phyloP scores from a whole-genome alignment of 139 green algal species.

The Deuterostichococcus epilithicus region DNA sequence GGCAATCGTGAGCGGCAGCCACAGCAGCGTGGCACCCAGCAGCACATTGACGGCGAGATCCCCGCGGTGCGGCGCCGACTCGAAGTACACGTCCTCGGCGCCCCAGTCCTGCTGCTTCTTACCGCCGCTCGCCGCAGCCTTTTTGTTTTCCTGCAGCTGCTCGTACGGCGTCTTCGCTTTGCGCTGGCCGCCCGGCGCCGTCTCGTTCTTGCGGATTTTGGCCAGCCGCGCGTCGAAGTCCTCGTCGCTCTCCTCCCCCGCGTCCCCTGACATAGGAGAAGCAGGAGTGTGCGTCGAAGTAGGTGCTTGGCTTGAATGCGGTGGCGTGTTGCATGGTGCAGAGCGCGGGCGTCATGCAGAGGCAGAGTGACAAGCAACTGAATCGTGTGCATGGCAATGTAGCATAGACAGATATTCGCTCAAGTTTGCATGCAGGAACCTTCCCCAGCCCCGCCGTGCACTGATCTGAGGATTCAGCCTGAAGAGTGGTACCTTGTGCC shows the following conservation, averaged over 20 bases:
- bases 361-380: too few relatives aligned
- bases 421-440: too few relatives aligned
- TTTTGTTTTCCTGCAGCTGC: slow-evolving; percentile 20
- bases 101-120: slow-evolving; percentile 54
- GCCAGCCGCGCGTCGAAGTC: slow-evolving; percentile 75
- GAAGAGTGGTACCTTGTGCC: slow-evolving; percentile 4
- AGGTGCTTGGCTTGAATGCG: too few relatives aligned
- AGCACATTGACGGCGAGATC: slow-evolving; percentile 82
- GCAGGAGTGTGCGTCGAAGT: too few relatives aligned
- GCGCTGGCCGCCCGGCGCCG: slow-evolving; percentile 60
- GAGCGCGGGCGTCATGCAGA: too few relatives aligned
- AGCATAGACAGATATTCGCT: too few relatives aligned
- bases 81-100: slow-evolving; percentile 63
- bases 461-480: too few relatives aligned
- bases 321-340: too few relatives aligned
- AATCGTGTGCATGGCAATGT: too few relatives aligned
- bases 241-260: slow-evolving; percentile 26
- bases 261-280: too few relatives aligned
- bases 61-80: slow-evolving; percentile 48
- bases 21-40: slow-evolving; percentile 75
- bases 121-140: background rate
- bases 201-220: slow-evolving; percentile 38
- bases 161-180: slow-evolving; percentile 42
- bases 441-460: too few relatives aligned
- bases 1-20: slow-evolving; percentile 78